Conservation (phyloP, 2,329 filamentous ascomycete species). For the Calonectria pseudoreteaudii region DNA sequence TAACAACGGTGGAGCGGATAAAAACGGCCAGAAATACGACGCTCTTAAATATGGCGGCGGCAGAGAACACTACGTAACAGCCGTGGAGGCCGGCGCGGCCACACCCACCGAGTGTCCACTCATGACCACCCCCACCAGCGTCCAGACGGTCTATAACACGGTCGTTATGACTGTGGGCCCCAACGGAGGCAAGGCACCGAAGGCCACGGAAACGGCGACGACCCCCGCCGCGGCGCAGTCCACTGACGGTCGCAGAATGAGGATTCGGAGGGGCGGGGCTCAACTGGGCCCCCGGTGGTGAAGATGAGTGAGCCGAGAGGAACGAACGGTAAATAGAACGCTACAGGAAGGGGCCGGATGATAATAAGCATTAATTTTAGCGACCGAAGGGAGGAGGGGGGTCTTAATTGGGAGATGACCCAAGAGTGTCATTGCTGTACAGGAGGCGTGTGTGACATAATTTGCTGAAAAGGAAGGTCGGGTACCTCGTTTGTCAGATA, state of each 20-base stretch:
- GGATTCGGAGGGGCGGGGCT: slow-evolving; percentile 26
- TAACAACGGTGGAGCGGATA: not conserved
- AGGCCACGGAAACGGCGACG: slow-evolving; percentile 11
- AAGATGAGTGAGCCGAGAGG: not conserved
- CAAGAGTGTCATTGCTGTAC: slow-evolving; percentile 2
- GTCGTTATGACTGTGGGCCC: slow-evolving; percentile 46
- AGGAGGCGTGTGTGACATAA: slow-evolving; percentile 1
- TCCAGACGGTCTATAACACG: slow-evolving; percentile 52
- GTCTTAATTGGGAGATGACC: not conserved
- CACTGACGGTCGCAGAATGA: slow-evolving; percentile 4
- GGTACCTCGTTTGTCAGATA: not conserved
- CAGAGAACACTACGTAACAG: slow-evolving; percentile 9
- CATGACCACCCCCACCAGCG: slow-evolving; percentile 43
- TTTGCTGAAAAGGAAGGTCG: not conserved
- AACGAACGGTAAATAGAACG: not conserved
- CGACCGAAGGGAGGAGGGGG: not conserved
- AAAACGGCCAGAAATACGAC: no score
- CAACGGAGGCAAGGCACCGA: slow-evolving; percentile 17
- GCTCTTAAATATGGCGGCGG: not conserved
- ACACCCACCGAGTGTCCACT: slow-evolving; percentile 38
- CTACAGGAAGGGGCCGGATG: not conserved
- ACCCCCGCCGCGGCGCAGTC: not conserved
- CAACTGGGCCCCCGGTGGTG: slow-evolving; percentile 26
- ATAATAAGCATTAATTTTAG: not conserved
- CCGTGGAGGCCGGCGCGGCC: not conserved